phyloP scores from a whole-genome alignment of 805 yeast genomes.

The Schwanniomyces yamadae region DNA sequence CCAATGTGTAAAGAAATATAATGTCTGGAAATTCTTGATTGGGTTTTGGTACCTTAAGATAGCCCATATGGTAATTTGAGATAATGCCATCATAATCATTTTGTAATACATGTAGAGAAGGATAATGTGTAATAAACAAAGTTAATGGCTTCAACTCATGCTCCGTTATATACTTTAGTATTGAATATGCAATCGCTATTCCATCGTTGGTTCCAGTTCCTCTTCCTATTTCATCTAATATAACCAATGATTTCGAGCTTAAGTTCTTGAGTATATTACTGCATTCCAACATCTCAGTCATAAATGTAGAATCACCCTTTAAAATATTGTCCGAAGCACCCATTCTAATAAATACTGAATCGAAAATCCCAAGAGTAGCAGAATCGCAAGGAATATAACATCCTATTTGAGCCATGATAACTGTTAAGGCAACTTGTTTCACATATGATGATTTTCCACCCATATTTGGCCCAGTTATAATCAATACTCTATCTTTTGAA shows the following conservation, averaged over 20 bases:
- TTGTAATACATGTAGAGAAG: constrained; percentile 57
- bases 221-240: constrained; percentile 77
- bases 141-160: constrained; percentile 48
- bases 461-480: constrained; percentile 93
- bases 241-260: constrained; percentile 56
- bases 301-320: constrained; percentile 78
- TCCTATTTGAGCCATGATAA: constrained; percentile 76
- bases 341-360: constrained; percentile 76
- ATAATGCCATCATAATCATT: constrained; percentile 38
- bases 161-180: constrained; percentile 56
- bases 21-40: constrained; percentile 35
- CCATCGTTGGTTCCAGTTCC: constrained; percentile 80
- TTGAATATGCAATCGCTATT: constrained; percentile 73
- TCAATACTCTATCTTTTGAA: constrained; percentile 48
- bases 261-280: constrained; percentile 52
- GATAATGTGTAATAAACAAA: constrained; percentile 84
- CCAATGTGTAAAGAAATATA: constrained; percentile 37
- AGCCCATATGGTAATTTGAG: constrained; percentile 73
- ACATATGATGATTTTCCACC: constrained; percentile 88
- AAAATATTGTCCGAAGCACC: constrained; percentile 82
- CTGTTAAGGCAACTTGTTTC: constrained; percentile 67
- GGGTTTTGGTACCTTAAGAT: constrained; percentile 38
- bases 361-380: constrained; percentile 66
- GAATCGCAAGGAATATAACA: constrained; percentile 66
- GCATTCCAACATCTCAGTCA: constrained; percentile 73